Base-by-base conservation (phyloP, 768 basidiomycete species). In the Lanmaoa pseudosensibilis region DNA sequence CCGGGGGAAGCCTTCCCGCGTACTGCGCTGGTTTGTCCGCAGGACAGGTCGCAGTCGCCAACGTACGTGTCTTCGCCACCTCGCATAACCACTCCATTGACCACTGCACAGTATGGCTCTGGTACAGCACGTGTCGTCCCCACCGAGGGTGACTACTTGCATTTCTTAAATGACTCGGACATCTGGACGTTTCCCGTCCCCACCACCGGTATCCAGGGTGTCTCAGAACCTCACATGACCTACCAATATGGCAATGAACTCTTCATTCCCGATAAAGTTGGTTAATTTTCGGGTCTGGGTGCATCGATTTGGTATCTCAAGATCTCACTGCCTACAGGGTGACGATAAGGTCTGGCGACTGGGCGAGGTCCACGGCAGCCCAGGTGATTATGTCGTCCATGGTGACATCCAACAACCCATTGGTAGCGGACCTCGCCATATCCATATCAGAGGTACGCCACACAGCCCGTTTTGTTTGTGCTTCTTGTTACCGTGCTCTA, bases 291-390 rank as follows among this genome's bases (percentile, higher is more conserved):
- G 32, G 9, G 3, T 43, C 15, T 39, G 15, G 18, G 30, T 16
- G 16, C 18, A 19, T 30, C 10, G 5, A 21, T 52, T 33, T 46
- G 18, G 33, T 5, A 9, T 25, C 46, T 54, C 37, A 52, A 34
- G n/a, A n/a, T n/a, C n/a, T n/a, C n/a, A n/a, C 48, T 23, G 19
- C 13, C 9, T 43, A 21, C 52, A 87, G 86, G 87, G 88, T 27
- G 80, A 69, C 1, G 87, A 90, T 70, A 85, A 77, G 55, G 81
- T 89, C 53, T 90, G 87, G 86, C 76, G 88, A 38, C 74, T 89
- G 3, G 77, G 74, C 40, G 71, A 78, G 44, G 56, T 56, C 2
- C 68, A 78, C 47, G 73, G 74, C 0, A 58, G 69, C 8, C 68
- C 80, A 0, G 80, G 80, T 0, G 65, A 74, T 3, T 88, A 77